Evolutionary conservation across 495 filamentous ascomycete species (phyloP).

Genomic region (Pyronema domesticum): DNA sequence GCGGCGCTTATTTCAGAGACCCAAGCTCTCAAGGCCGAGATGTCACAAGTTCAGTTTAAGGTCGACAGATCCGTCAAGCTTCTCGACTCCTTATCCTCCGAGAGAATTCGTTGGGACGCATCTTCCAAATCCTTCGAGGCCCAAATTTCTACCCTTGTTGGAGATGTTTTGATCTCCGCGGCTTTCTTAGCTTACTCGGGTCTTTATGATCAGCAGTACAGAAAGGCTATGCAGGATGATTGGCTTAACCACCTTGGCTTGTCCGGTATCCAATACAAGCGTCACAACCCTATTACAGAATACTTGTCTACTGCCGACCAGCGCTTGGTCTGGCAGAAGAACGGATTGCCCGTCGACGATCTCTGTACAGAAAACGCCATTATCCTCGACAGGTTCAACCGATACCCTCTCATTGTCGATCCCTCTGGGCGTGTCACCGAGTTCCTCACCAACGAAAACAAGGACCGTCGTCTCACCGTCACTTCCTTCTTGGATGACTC

Average conservation of each 20-base stretch:
- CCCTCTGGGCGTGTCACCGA: constrained; percentile 86
- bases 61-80: constrained; percentile 89
- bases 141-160: constrained; percentile 89
- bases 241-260: constrained; percentile 83
- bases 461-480: constrained; percentile 81
- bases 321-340: constrained; percentile 79
- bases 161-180: constrained; percentile 83
- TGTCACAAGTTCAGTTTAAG: constrained; percentile 91
- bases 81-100: constrained; percentile 83
- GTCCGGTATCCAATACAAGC: constrained; percentile 81
- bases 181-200: constrained; percentile 97
- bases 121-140: constrained; percentile 95
- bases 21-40: constrained; percentile 90
- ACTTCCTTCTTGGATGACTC: constrained; percentile 97
- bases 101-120: constrained; percentile 83
- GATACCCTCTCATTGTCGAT: constrained; percentile 96
- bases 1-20: constrained; percentile 92
- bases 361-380: constrained; percentile 98
- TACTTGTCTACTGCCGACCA: constrained; percentile 95
- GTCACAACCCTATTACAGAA: constrained; percentile 84
- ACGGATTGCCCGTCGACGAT: constrained; percentile 94
- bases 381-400: constrained; percentile 89
- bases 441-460: constrained; percentile 84
- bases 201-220: constrained; percentile 94
- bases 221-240: constrained; percentile 92